Evolutionary conservation across 352 stramenopile species (phyloP).

Genomic region (Globisporangium cederbergense): DNA sequence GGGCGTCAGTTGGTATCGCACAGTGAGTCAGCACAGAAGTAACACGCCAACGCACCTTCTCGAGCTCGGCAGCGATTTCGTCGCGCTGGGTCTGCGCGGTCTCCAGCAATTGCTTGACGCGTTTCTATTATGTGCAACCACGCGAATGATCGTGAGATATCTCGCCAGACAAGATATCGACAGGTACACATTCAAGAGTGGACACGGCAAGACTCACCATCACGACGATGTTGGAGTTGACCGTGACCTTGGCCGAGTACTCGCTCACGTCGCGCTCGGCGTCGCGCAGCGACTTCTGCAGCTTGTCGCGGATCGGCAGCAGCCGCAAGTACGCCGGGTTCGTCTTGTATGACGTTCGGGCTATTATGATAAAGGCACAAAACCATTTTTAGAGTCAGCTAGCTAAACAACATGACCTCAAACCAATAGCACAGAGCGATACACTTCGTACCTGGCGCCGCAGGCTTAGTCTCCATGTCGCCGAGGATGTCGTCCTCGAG

Average conservation of each 20-base stretch:
- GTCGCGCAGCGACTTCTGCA: constrained; percentile 71
- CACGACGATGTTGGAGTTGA: constrained; percentile 80
- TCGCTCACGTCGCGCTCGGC: constrained; percentile 65
- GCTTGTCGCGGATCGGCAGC: constrained; percentile 47
- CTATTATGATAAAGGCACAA: neutral
- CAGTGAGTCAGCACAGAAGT: neutral
- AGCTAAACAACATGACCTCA: neutral
- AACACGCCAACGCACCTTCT: constrained; percentile 29
- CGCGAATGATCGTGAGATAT: neutral
- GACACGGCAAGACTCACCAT: constrained; percentile 36
- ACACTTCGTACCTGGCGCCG: constrained; percentile 18
- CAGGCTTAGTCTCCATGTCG: constrained; percentile 63
- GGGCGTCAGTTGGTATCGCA: neutral
- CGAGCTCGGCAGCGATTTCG: constrained; percentile 44
- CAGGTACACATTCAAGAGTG: neutral
- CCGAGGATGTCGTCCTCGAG: constrained; percentile 75
- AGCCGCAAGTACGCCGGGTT: constrained; percentile 69
- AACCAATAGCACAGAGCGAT: neutral
- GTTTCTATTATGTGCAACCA: neutral
- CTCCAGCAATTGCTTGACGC: constrained; percentile 76
- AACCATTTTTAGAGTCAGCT: neutral
- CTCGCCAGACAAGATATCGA: neutral
- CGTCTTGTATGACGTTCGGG: constrained; percentile 45
- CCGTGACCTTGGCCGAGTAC: constrained; percentile 58
- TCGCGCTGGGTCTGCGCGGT: constrained; percentile 50